Conservation (phyloP, 208 protist genomes). For the Trypanosoma avium region DNA sequence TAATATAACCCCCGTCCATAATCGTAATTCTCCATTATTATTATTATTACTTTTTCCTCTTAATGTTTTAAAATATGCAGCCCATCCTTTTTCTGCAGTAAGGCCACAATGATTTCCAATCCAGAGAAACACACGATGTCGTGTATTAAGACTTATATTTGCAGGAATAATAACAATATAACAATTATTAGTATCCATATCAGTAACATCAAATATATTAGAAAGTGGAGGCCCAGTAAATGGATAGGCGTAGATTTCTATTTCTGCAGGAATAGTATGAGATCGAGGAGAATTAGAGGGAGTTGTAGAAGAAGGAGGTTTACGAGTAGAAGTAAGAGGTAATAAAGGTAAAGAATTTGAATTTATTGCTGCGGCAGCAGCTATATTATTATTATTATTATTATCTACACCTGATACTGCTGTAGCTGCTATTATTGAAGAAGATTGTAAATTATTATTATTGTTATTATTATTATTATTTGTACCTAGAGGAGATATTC, state of each 20-base stretch:
- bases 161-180: conserved; percentile 56
- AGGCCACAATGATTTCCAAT: conserved; percentile 36
- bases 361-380: too few species aligned
- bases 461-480: neutral
- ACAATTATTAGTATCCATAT: conserved; percentile 48
- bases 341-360: too few species aligned
- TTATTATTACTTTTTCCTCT: conserved; percentile 23
- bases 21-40: too few species aligned
- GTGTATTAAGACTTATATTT: neutral
- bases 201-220: conserved; percentile 42
- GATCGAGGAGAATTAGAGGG: neutral
- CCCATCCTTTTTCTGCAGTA: conserved; percentile 24
- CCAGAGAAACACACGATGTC: conserved; percentile 51
- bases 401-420: too few species aligned
- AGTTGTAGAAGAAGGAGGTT: too few species aligned
- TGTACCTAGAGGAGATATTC: neutral
- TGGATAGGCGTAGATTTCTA: conserved; percentile 36
- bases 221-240: conserved; percentile 33
- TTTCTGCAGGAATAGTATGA: neutral
- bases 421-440: too few species aligned
- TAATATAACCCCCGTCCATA: conserved; percentile 21
- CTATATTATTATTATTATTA: too few species aligned
- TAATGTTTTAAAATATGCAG: conserved; percentile 21
- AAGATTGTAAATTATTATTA: conserved; percentile 3
- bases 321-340: too few species aligned